These are phyloP conservation scores for Malus sieversii DNA, from an alignment of 306 rosid species.

Conservation along the genomic window DNA sequence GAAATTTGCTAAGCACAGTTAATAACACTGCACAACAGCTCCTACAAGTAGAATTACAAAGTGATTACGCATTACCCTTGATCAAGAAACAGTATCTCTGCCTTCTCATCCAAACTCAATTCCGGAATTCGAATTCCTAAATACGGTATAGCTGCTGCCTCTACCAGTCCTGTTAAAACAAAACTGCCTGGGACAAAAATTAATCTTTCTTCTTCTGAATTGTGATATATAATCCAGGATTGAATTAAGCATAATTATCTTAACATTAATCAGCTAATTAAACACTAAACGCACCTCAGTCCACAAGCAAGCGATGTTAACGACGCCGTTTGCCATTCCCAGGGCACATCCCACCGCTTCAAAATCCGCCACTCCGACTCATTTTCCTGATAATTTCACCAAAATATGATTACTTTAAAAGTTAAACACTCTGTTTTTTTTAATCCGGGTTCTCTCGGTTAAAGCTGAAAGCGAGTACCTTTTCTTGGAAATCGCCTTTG, in stretches of 20 bases:
- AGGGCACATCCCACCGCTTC: slow-evolving; percentile 92
- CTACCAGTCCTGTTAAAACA: slow-evolving; percentile 89
- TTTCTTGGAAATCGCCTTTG: slow-evolving; percentile 26
- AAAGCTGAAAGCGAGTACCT: slow-evolving; percentile 28
- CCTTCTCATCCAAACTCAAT: slow-evolving; percentile 79
- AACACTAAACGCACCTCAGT: slow-evolving; percentile 48
- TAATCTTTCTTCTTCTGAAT: slow-evolving; percentile 6
- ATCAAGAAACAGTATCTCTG: slow-evolving; percentile 71
- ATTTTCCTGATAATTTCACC: slow-evolving; percentile 41
- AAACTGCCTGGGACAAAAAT: slow-evolving; percentile 94
- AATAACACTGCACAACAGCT: slow-evolving; percentile 10
- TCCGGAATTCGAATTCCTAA: slow-evolving; percentile 59
- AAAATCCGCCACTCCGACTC: slow-evolving; percentile 56
- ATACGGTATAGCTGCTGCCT: slow-evolving; percentile 76
- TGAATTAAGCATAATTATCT: neutral
- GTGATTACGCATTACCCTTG: slow-evolving; percentile 54
- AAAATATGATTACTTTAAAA: neutral
- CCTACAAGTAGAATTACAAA: slow-evolving; percentile 1
- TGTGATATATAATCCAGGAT: neutral
- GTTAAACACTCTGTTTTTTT: neutral
- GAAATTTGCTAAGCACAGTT: slow-evolving; percentile 3
- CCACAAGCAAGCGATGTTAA: slow-evolving; percentile 87
- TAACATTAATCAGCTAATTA: neutral
- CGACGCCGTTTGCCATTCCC: slow-evolving; percentile 94
- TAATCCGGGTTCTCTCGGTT: neutral